Evolutionary conservation across 768 basidiomycete genomes (phyloP), one percentile per base, ranked within the genome.

Genomic region (Lactifluus rugatus): DNA sequence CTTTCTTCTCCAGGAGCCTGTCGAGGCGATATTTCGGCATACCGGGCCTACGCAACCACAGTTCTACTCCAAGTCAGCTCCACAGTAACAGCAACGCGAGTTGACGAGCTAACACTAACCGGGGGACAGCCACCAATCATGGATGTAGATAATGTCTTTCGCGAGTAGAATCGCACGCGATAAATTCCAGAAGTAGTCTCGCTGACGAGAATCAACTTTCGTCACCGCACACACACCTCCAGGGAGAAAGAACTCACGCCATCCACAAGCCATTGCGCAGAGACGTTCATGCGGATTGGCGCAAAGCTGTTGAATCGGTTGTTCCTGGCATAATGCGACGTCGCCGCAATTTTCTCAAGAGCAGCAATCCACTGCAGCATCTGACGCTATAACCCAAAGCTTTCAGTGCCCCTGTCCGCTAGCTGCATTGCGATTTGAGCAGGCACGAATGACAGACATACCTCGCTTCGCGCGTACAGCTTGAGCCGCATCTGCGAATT

Each of bases 101-200:
- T 34, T 26, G 6, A 6, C 25, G 21, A 5, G 49, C 39, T 7
- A 11, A 32, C 31, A 66, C 66, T 53, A 67, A 89, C 89, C 86
- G 3, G 91, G 92, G 25, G 91, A 91, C 23, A 93, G 74, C 96
- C 95, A 98, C 95, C 95, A 97, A 71, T 95, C 95, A 68, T 98
- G 96, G 37, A 97, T 96, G 68, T 93, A 94, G 55, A 96, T 93
- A 46, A 74, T 78, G 66, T 92, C 86, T 68, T 85, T 86, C 0
- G 95, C 95, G 64, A 96, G 78, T 25, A 89, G 76, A 48, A 99
- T 85, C 0, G 95, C 95, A 41, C 91, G 81, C 23, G 90, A 91
- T 23, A 99, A 74, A 67, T 94, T 95, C 96, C 95, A 99, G 72
- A 93, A 95, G 68, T 99, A 99, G 70, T 99, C 95, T 11, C 95